A percentile compares a stretch with the other conserved stretches of the same genome.
phyloP scores from a whole-genome alignment of 106 monocot genomes.

The Ottelia alismoides region DNA sequence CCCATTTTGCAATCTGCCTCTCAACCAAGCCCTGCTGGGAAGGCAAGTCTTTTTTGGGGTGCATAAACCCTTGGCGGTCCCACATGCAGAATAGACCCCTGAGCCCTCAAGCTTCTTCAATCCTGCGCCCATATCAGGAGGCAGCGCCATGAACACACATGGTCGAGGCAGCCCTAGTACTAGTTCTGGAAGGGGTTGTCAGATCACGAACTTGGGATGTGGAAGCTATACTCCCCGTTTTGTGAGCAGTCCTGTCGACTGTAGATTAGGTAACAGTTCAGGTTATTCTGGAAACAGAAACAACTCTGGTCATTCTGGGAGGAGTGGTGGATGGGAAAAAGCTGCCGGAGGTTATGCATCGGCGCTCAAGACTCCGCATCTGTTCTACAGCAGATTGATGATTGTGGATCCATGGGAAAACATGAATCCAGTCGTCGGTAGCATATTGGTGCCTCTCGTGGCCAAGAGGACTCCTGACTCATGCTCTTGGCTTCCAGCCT shows the following conservation, averaged over 20 bases:
- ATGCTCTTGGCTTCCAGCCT: conserved; percentile 13
- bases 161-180: conserved; percentile 1
- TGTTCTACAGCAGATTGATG: conserved; percentile 9
- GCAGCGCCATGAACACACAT: not conserved
- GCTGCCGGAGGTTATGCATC: conserved; percentile 4
- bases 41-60: not conserved
- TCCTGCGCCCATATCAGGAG: conserved; percentile 4
- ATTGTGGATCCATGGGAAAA: conserved; percentile 18
- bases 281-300: conserved; percentile 4
- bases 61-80: not conserved
- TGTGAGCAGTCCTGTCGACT: conserved; percentile 1
- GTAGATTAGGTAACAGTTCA: not conserved
- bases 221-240: no score
- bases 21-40: conserved; percentile 7
- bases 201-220: not conserved
- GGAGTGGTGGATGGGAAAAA: conserved; percentile 2
- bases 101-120: not conserved
- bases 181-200: not conserved
- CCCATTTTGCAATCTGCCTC: conserved; percentile 1
- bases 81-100: not conserved
- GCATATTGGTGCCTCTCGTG: conserved; percentile 3
- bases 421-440: conserved; percentile 16
- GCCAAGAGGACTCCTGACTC: not conserved
- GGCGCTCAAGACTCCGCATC: conserved; percentile 2
- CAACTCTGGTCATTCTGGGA: not conserved